A percentile compares a stretch with the other conserved stretches of the same genome.
phyloP scores from a whole-genome alignment of 768 basidiomycete species.

The Termitomyces eurrhizus region DNA sequence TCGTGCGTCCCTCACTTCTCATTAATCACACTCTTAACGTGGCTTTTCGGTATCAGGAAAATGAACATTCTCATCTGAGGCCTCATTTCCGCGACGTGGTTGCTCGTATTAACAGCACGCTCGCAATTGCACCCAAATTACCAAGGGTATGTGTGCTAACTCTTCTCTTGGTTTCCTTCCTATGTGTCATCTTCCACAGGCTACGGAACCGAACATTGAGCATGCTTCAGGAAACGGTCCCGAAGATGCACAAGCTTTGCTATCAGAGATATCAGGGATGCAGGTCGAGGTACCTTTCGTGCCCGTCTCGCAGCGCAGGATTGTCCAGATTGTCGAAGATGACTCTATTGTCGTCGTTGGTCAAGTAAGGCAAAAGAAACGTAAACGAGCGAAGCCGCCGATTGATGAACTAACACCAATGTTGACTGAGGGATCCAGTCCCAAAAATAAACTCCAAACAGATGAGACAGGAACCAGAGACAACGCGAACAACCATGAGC shows the following conservation, averaged over 20 bases:
- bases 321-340: constrained; percentile 30
- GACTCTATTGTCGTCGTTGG: constrained; percentile 76
- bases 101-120: constrained; percentile 60
- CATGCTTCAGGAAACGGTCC: constrained; percentile 9
- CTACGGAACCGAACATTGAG: constrained; percentile 2
- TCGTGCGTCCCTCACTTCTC: constrained; percentile 5
- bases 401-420: constrained; percentile 11
- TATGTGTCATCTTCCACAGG: neutral
- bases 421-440: constrained; percentile 17
- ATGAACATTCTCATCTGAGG: constrained; percentile 7
- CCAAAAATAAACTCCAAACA: constrained; percentile 14
- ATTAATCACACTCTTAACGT: neutral
- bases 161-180: neutral
- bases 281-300: constrained; percentile 77
- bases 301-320: constrained; percentile 56
- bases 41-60: neutral
- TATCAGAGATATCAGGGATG: constrained; percentile 32
- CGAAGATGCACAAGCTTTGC: constrained; percentile 10
- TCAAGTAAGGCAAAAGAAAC: constrained; percentile 58
- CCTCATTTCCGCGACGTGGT: constrained; percentile 51
- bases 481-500: constrained; percentile 29
- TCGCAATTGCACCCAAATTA: constrained; percentile 55
- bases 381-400: constrained; percentile 45
- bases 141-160: constrained; percentile 32
- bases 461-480: constrained; percentile 18